These are phyloP conservation scores for Aspergillus calidoustus DNA, from an alignment of 2,329 filamentous ascomycete genomes.

Conservation along the genomic window DNA sequence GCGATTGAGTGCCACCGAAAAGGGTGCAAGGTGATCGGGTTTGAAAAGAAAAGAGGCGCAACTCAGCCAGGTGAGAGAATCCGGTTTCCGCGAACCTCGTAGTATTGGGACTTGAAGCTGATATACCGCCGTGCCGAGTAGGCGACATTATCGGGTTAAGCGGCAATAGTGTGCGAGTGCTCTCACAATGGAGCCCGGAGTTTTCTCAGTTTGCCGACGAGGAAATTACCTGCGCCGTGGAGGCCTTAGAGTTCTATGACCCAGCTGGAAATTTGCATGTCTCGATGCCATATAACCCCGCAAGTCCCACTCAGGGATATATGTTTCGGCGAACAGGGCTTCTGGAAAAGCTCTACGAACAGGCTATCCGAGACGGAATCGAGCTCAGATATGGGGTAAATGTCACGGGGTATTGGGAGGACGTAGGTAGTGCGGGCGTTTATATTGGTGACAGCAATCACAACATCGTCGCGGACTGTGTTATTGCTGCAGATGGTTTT, in stretches of 20 bases:
- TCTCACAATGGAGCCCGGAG: background rate
- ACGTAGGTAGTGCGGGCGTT: constrained; percentile 5
- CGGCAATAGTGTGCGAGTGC: background rate
- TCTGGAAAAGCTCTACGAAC: constrained; percentile 1
- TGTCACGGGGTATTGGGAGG: constrained; percentile 12
- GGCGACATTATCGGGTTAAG: constrained; percentile 2
- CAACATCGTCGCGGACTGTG: constrained; percentile 6
- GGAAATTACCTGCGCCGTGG: background rate
- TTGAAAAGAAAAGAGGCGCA: constrained; percentile 6
- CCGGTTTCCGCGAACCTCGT: too few species aligned
- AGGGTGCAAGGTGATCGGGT: constrained; percentile 26
- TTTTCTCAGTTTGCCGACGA: too few species aligned
- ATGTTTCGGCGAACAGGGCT: background rate
- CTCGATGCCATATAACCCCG: background rate
- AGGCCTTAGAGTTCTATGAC: background rate
- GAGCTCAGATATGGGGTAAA: constrained; percentile 1
- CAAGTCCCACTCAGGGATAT: background rate
- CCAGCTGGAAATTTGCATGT: background rate
- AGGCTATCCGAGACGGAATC: constrained; percentile 1
- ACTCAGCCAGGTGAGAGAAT: background rate
- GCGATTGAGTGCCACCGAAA: constrained; percentile 34
- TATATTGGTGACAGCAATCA: background rate
- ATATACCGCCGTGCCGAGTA: background rate
- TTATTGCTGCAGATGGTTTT: constrained; percentile 8
- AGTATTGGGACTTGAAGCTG: too few species aligned